phyloP scores from a whole-genome alignment of 75 land plant species.

The Sequoia sempervirens region DNA sequence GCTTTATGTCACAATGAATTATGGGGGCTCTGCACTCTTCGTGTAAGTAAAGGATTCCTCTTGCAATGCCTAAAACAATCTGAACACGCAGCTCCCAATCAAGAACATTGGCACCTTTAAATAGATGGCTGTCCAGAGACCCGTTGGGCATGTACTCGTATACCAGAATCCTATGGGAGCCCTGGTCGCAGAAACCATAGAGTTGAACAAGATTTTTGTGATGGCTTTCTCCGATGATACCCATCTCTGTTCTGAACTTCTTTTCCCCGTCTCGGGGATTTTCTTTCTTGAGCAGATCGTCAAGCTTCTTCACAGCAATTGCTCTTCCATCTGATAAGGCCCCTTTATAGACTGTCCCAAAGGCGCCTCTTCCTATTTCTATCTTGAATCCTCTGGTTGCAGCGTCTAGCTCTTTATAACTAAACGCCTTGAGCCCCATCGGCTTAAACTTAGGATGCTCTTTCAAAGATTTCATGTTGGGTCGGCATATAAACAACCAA shows the following conservation, averaged over 20 bases:
- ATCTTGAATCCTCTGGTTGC: constrained; percentile 30
- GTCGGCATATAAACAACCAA: not conserved
- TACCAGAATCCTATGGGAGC: constrained; percentile 17
- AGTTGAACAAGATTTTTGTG: constrained; percentile 38
- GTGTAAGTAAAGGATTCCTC: constrained; percentile 18
- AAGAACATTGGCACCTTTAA: not conserved
- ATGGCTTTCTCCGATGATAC: constrained; percentile 25
- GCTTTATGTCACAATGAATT: not conserved
- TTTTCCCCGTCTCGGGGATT: constrained; percentile 15
- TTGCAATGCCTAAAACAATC: constrained; percentile 13
- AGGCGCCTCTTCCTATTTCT: constrained; percentile 33
- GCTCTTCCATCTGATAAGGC: not conserved
- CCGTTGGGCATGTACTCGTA: constrained; percentile 34
- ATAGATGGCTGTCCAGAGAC: constrained; percentile 19
- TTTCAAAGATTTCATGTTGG: not conserved
- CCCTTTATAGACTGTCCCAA: constrained; percentile 28
- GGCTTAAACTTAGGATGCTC: not conserved
- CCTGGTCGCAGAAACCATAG: constrained; percentile 23
- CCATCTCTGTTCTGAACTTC: constrained; percentile 35
- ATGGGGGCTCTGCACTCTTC: constrained; percentile 1
- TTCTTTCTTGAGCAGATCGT: constrained; percentile 4
- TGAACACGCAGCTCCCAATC: constrained; percentile 8
- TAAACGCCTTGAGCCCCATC: constrained; percentile 8
- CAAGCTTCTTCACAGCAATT: constrained; percentile 36
- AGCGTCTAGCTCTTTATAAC: constrained; percentile 27